Evolutionary conservation across 768 basidiomycete genomes (phyloP).

Genomic region (Dentipellis sp.): DNA sequence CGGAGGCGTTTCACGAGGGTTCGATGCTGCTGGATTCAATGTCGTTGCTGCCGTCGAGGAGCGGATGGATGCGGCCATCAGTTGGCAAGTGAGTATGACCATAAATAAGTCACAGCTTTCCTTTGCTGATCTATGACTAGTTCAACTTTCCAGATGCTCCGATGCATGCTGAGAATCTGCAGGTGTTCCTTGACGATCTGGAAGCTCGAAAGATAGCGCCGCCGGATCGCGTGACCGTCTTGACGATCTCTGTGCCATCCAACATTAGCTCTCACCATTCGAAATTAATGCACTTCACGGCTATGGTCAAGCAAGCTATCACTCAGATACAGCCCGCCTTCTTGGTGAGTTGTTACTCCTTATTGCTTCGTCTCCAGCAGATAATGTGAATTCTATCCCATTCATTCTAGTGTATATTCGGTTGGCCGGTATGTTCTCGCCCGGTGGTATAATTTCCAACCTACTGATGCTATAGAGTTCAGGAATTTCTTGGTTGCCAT

Average conservation of each 20-base stretch:
- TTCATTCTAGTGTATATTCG: neutral
- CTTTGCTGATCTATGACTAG: neutral
- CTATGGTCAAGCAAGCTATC: neutral
- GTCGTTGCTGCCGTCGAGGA: neutral
- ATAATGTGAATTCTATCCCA: neutral
- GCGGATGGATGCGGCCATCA: neutral
- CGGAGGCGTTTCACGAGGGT: neutral
- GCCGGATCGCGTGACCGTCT: neutral
- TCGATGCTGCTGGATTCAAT: neutral
- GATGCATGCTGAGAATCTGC: neutral
- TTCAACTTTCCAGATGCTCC: neutral
- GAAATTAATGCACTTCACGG: neutral
- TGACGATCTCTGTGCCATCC: neutral
- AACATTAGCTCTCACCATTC: neutral
- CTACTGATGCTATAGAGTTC: neutral
- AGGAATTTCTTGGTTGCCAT: neutral
- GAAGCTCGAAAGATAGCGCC: neutral
- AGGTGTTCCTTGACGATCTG: neutral
- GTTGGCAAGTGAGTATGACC: neutral
- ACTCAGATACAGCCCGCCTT: neutral
- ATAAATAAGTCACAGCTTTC: neutral
- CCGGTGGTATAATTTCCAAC: neutral
- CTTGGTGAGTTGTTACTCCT: neutral
- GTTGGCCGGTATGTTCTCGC: neutral
- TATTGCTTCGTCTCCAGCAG: neutral